Evolutionary conservation across 495 filamentous ascomycete genomes (phyloP), one percentile per base, ranked within the genome.

Genomic region (Penicillium ucsense): DNA sequence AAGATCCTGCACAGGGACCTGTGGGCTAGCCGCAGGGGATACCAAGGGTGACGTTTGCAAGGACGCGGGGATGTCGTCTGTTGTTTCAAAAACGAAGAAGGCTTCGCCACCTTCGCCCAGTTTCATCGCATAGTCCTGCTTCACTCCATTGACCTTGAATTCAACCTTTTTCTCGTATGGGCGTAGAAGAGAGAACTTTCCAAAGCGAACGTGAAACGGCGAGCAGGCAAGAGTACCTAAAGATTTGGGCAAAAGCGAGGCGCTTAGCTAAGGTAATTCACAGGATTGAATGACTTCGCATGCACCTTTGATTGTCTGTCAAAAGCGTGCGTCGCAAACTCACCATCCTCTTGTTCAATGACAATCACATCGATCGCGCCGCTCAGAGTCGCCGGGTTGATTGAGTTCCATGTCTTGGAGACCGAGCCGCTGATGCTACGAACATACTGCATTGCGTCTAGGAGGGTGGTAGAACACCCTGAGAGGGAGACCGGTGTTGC

Each of bases 311-410:
- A 20, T 20, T 20, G 20, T 20, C 20, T 20, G 20, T 20, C 20
- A 20, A 20, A 20, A 20, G 20, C 20, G 20, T 20, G 20, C 20
- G 20, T 20, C 20, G 20, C 20, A 20, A 30, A 35, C 58, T 62
- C 72, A 76, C 90, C 92, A 79, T 97, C 91, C 63, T 94, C 87
- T 52, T 95, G 91, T 62, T 97, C 89, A 40, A 99, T 91, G 31
- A 99, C 94, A 54, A 99, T 94, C 48, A 99, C 92, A 71, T 99
- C 92, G 67, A 99, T 96, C 53, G 92, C 92, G 52, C 92, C 94
- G 68, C 88, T 94, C 44, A 97, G 75, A 20, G 92, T 99, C 30
- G 92, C 89, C 34, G 94, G 92, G 66, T 99, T 99, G 74, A 99
- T 96, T 5, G 89, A 95, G 66, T 97, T 97, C 92, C 92, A 99